These are phyloP conservation scores for Tillandsia leiboldiana DNA, from an alignment of 176 grass and related monocot genomes.

Conservation along the genomic window DNA sequence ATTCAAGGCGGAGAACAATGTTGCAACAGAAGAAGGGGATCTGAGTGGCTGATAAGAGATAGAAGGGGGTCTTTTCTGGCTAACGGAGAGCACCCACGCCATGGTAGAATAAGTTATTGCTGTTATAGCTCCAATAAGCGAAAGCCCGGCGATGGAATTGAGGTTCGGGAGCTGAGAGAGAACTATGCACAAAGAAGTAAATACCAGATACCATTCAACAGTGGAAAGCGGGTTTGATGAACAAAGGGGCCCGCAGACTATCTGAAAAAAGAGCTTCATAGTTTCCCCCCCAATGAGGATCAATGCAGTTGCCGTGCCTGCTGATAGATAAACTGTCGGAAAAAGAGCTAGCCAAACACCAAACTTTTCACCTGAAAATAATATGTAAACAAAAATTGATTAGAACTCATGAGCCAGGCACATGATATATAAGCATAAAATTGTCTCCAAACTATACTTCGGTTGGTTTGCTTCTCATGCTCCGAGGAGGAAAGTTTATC, in stretches of 20 bases:
- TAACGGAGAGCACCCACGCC: slow-evolving; percentile 87
- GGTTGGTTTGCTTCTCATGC: neutral
- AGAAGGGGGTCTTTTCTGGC: slow-evolving; percentile 37
- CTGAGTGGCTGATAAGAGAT: slow-evolving; percentile 56
- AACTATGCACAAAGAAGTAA: slow-evolving; percentile 71
- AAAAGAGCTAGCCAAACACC: slow-evolving; percentile 82
- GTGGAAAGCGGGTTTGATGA: slow-evolving; percentile 69
- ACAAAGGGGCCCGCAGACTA: slow-evolving; percentile 69
- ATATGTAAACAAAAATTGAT: slow-evolving; percentile 6
- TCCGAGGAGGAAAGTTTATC: neutral
- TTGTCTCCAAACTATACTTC: neutral
- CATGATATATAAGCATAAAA: neutral
- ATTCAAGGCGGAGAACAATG: slow-evolving; percentile 51
- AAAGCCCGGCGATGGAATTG: slow-evolving; percentile 91
- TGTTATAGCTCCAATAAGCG: slow-evolving; percentile 73
- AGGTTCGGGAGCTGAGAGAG: slow-evolving; percentile 98
- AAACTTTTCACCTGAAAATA: slow-evolving; percentile 66
- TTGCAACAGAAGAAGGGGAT: slow-evolving; percentile 42
- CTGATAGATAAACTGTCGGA: slow-evolving; percentile 93
- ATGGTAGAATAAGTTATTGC: slow-evolving; percentile 85
- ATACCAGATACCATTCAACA: slow-evolving; percentile 94
- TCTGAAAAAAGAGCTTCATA: slow-evolving; percentile 96
- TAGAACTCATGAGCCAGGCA: neutral
- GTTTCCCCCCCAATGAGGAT: slow-evolving; percentile 90
- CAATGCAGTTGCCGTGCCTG: slow-evolving; percentile 82